Evolutionary conservation across 2,329 filamentous ascomycete genomes (phyloP).

Genomic region (Lecanicillium sp.): DNA sequence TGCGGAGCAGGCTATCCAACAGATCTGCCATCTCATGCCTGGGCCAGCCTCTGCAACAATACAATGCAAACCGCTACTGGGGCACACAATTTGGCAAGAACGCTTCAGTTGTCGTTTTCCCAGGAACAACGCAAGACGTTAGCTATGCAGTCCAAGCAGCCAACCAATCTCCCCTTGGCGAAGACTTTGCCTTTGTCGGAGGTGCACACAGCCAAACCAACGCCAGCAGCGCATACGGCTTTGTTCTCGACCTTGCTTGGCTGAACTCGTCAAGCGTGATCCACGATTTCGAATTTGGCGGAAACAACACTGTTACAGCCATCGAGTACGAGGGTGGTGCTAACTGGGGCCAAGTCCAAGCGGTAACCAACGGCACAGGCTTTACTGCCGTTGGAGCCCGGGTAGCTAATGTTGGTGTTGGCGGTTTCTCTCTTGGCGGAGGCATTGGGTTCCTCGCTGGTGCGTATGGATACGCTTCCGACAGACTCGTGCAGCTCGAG

Average conservation of each 20-base stretch:
- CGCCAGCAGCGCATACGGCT: constrained; percentile 7
- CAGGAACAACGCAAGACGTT: constrained; percentile 6
- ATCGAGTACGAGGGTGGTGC: constrained; percentile 10
- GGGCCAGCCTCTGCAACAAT: constrained; percentile 8
- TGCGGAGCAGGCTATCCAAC: constrained; percentile 2
- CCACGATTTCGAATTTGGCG: not conserved
- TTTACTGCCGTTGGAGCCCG: constrained; percentile 27
- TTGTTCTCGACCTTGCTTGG: constrained; percentile 10
- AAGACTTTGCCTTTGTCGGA: constrained; percentile 8
- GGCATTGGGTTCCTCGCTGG: constrained; percentile 41
- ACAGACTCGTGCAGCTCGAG: constrained; percentile 33
- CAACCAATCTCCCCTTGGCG: constrained; percentile 1
- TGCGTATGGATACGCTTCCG: constrained; percentile 35
- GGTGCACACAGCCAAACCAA: constrained; percentile 6
- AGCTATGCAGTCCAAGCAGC: constrained; percentile 7
- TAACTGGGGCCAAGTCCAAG: constrained; percentile 10
- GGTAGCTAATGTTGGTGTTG: constrained; percentile 31
- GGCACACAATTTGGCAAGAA: constrained; percentile 10
- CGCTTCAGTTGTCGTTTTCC: constrained; percentile 9
- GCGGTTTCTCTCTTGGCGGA: constrained; percentile 36
- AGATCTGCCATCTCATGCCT: constrained; percentile 7
- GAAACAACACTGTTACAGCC: not conserved
- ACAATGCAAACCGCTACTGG: constrained; percentile 9
- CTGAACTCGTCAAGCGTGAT: constrained; percentile 6
- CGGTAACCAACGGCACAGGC: constrained; percentile 9